Evolutionary conservation across 2,329 filamentous ascomycete genomes (phyloP).

Genomic region (Orbilia oligospora): DNA sequence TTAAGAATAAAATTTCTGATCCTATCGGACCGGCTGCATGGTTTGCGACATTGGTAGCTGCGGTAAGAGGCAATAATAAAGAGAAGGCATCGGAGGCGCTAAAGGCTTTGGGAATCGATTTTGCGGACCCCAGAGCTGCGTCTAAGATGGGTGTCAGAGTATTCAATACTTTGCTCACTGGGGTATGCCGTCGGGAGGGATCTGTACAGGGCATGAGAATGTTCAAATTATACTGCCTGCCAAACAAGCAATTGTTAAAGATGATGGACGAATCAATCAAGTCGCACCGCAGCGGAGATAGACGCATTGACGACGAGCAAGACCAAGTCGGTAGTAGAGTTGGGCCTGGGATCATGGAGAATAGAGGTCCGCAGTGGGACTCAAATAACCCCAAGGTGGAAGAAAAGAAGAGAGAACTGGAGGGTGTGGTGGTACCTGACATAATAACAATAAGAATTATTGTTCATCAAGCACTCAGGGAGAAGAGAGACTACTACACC

Average conservation of each 20-base stretch:
- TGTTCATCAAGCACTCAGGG: slow-evolving; percentile 49
- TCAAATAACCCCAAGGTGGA: slow-evolving; percentile 3
- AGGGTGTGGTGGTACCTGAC: slow-evolving; percentile 43
- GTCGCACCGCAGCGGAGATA: slow-evolving; percentile 53
- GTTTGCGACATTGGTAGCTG: slow-evolving; percentile 34
- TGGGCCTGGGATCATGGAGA: slow-evolving; percentile 4
- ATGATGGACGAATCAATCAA: slow-evolving; percentile 43
- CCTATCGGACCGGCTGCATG: slow-evolving; percentile 51
- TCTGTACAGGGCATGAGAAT: slow-evolving; percentile 57
- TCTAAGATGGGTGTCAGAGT: slow-evolving; percentile 54
- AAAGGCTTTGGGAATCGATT: slow-evolving; percentile 43
- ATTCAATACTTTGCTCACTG: slow-evolving; percentile 42
- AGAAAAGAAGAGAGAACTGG: slow-evolving; percentile 18
- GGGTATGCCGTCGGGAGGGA: slow-evolving; percentile 46
- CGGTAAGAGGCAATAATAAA: slow-evolving; percentile 36
- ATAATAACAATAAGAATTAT: slow-evolving; percentile 35
- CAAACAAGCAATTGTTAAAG: slow-evolving; percentile 33
- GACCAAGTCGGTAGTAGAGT: background rate
- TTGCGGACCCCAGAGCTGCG: slow-evolving; percentile 32
- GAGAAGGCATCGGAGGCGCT: slow-evolving; percentile 43
- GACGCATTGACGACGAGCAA: slow-evolving; percentile 31
- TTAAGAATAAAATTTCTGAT: slow-evolving; percentile 16
- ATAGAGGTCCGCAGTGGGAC: slow-evolving; percentile 10
- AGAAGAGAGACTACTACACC: slow-evolving; percentile 49
- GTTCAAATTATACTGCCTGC: slow-evolving; percentile 56